A percentile compares a stretch with the other conserved stretches of the same genome.
phyloP scores from a whole-genome alignment of 2,329 filamentous ascomycete genomes.

The Epichloe gansuensis region DNA sequence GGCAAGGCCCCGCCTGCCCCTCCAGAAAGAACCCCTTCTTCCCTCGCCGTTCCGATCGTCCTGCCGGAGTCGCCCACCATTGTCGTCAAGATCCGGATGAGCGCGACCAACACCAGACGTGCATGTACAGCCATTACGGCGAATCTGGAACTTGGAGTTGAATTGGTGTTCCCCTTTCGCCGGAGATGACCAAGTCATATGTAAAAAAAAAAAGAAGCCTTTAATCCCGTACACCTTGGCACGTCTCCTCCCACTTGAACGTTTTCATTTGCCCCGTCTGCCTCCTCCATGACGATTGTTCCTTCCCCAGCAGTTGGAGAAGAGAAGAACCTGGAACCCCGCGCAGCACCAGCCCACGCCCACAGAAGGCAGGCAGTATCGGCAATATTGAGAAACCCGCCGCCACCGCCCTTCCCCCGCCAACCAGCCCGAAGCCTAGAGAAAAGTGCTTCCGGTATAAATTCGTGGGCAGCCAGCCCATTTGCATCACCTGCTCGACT shows the following conservation, averaged over 20 bases:
- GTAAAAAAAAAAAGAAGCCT: too few relatives aligned
- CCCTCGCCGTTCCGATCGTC: background rate
- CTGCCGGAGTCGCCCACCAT: background rate
- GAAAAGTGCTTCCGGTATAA: conserved; percentile 21
- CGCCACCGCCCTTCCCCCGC: conserved; percentile 1
- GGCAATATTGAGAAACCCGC: too few relatives aligned
- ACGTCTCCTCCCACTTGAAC: too few relatives aligned
- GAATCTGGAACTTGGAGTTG: too few relatives aligned
- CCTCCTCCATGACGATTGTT: background rate
- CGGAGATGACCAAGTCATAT: too few relatives aligned
- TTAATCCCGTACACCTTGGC: too few relatives aligned
- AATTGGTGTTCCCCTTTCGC: too few relatives aligned
- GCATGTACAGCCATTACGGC: too few relatives aligned
- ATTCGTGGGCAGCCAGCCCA: conserved; percentile 16
- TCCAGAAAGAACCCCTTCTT: background rate
- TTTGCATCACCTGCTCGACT: conserved; percentile 9
- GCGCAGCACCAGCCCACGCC: background rate
- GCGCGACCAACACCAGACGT: background rate
- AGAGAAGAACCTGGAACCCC: background rate
- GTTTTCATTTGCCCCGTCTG: background rate
- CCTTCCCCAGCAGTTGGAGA: background rate
- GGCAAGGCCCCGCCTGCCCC: too few relatives aligned
- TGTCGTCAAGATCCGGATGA: background rate
- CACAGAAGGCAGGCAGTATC: background rate
- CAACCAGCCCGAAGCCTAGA: conserved; percentile 15